phyloP scores from a whole-genome alignment of 2,329 filamentous ascomycete species.

The Trichoderma brevicompactum region DNA sequence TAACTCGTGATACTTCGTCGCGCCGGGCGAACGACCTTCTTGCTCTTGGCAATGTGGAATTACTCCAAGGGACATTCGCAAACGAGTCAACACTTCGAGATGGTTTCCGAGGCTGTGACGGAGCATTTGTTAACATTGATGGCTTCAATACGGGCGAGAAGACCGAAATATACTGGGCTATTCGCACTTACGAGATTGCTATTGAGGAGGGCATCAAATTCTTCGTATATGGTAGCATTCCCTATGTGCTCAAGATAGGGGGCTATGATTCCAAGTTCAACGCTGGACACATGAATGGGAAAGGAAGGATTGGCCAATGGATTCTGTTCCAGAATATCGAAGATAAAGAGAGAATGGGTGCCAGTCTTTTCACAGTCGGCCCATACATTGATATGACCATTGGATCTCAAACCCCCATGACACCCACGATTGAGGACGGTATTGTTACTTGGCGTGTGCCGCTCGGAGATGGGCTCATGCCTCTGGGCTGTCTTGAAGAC shows the following conservation, averaged over 20 bases:
- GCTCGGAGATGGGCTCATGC: neutral
- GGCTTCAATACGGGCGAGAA: slow-evolving; percentile 2
- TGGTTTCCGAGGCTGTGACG: slow-evolving; percentile 1
- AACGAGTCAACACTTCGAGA: neutral
- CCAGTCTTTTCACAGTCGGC: neutral
- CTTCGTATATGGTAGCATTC: slow-evolving; percentile 4
- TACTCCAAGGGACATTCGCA: neutral
- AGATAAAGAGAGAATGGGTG: slow-evolving; percentile 5
- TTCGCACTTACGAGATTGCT: slow-evolving; percentile 13
- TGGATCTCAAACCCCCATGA: neutral
- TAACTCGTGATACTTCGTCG: neutral
- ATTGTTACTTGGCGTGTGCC: slow-evolving; percentile 1
- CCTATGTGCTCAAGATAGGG: slow-evolving; percentile 1
- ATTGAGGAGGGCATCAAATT: slow-evolving; percentile 15
- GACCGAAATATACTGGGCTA: slow-evolving; percentile 12
- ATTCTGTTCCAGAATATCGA: slow-evolving; percentile 1
- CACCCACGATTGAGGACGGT: neutral
- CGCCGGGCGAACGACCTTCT: neutral
- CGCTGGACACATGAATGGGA: neutral
- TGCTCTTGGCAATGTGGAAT: slow-evolving; percentile 8
- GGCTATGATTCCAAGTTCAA: slow-evolving; percentile 10
- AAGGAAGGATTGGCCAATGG: slow-evolving; percentile 1
- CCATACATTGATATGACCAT: slow-evolving; percentile 4
- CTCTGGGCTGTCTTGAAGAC: slow-evolving; percentile 3
- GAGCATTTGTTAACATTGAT: slow-evolving; percentile 8